These are phyloP conservation scores for Daldinia childiae DNA, from an alignment of 495 filamentous ascomycete genomes.

Conservation along the genomic window DNA sequence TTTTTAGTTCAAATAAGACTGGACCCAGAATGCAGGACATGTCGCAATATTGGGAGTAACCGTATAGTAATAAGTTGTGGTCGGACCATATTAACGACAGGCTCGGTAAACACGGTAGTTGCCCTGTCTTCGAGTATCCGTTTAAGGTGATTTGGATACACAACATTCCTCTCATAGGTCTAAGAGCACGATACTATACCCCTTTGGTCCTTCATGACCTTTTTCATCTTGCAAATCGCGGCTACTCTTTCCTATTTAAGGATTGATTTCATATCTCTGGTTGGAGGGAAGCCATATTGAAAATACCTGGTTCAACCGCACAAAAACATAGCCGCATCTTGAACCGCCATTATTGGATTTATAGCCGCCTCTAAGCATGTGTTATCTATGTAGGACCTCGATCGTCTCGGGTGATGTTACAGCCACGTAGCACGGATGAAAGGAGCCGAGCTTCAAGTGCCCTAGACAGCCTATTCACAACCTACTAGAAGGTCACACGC, in stretches of 20 bases:
- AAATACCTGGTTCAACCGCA: background rate
- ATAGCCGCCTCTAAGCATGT: background rate
- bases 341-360: background rate
- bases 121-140: slow-evolving; percentile 10
- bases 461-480: background rate
- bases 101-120: slow-evolving; percentile 25
- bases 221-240: slow-evolving; percentile 21
- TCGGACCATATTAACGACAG: slow-evolving; percentile 28
- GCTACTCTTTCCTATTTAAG: slow-evolving; percentile 21
- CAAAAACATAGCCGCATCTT: slow-evolving; percentile 8
- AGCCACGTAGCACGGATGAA: slow-evolving; percentile 27
- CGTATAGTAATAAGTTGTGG: slow-evolving; percentile 21
- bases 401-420: slow-evolving; percentile 21
- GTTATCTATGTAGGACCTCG: background rate
- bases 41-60: slow-evolving; percentile 36
- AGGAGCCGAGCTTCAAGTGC: background rate
- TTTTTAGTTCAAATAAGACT: slow-evolving; percentile 24
- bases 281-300: background rate
- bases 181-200: background rate
- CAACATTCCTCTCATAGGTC: slow-evolving; percentile 1
- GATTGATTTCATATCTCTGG: slow-evolving; percentile 3
- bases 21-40: slow-evolving; percentile 25
- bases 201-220: background rate
- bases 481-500: background rate
- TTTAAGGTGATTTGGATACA: slow-evolving; percentile 14